Evolutionary conservation across 1,284 basidiomycete genomes (phyloP).

Genomic region (Ustilago nuda): DNA sequence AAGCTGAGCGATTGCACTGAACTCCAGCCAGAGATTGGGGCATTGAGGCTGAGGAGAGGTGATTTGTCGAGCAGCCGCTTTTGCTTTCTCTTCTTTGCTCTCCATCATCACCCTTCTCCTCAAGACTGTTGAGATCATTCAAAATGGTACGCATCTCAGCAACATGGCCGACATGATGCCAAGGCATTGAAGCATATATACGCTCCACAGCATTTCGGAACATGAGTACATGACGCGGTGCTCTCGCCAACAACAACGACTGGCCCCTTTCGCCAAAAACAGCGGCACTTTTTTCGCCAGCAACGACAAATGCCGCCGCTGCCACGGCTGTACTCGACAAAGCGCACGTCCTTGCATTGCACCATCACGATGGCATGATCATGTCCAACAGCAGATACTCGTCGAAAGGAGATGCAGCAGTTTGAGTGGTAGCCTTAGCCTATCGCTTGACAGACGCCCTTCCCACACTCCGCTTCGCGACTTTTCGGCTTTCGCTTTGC

Average conservation of each 20-base stretch:
- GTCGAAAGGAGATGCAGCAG: constrained; percentile 32
- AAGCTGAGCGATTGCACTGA: too few relatives aligned
- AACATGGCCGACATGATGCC: constrained; percentile 24
- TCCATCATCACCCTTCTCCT: constrained; percentile 39
- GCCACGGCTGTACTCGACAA: constrained; percentile 30
- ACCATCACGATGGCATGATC: constrained; percentile 6
- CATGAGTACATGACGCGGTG: constrained; percentile 34
- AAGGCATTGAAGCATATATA: constrained; percentile 8
- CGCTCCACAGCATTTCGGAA: not conserved
- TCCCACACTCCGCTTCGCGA: constrained; percentile 32
- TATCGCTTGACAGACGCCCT: constrained; percentile 8
- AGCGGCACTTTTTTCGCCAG: constrained; percentile 19
- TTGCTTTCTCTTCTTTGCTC: not conserved
- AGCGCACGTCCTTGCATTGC: constrained; percentile 24
- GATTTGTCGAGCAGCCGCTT: not conserved
- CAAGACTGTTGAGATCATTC: constrained; percentile 49
- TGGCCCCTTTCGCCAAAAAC: constrained; percentile 13
- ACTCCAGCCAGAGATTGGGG: too few relatives aligned
- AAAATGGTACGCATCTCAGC: constrained; percentile 60
- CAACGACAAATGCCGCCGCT: constrained; percentile 25
- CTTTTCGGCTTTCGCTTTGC: constrained; percentile 28
- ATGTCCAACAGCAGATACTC: constrained; percentile 19
- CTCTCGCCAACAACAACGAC: constrained; percentile 10
- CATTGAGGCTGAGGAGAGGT: not conserved
- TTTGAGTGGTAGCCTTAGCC: not conserved